Conservation (phyloP, 768 basidiomycete species). For the Cystobasidium ongulense region DNA sequence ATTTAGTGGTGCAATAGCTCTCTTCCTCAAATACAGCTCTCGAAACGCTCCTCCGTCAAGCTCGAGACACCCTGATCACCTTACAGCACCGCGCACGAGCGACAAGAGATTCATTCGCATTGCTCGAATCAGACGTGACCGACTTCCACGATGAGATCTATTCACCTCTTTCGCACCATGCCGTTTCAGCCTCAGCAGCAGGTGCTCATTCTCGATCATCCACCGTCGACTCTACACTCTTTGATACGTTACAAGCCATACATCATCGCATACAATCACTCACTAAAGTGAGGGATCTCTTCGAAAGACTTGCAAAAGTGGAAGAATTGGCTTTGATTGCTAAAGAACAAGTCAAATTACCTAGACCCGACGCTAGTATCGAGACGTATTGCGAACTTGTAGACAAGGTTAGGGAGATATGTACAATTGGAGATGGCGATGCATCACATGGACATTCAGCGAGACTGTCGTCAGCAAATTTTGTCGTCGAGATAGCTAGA, state of each 20-base stretch:
- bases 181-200: background rate
- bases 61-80: background rate
- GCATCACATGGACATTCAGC: background rate
- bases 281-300: slow-evolving; percentile 65
- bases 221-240: slow-evolving; percentile 45
- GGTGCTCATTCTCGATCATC: background rate
- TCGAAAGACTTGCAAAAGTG: slow-evolving; percentile 62
- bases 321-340: slow-evolving; percentile 51
- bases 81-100: background rate
- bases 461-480: background rate
- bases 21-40: background rate
- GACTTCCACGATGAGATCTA: slow-evolving; percentile 31
- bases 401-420: slow-evolving; percentile 19
- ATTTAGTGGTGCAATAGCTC: background rate
- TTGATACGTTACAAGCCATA: slow-evolving; percentile 72
- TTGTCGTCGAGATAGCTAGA: slow-evolving; percentile 52
- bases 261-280: slow-evolving; percentile 70
- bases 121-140: slow-evolving; percentile 29
- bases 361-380: slow-evolving; percentile 33
- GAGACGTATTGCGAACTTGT: slow-evolving; percentile 36
- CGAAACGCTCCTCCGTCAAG: background rate
- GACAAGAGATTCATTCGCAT: background rate
- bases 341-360: slow-evolving; percentile 31
- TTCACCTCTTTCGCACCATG: slow-evolving; percentile 18
- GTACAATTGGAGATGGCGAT: slow-evolving; percentile 32